Base-by-base conservation (phyloP, 495 filamentous ascomycete species). In the Pseudomonodictys pantanalensis region DNA sequence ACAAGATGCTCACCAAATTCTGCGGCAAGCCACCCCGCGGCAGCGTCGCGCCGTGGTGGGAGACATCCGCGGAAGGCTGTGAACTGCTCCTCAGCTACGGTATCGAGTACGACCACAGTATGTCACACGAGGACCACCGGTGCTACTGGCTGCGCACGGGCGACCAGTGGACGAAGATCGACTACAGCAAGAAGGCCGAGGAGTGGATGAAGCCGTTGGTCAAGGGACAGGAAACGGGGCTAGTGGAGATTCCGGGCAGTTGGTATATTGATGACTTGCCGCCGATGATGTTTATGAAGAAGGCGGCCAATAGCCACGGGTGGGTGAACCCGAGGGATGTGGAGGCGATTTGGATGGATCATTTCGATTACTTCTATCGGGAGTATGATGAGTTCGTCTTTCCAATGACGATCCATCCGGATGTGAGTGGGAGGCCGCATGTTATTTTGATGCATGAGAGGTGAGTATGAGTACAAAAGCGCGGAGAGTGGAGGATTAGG, bases 21-120 rank as follows among this genome's bases (percentile, higher is more conserved):
- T 86, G 82, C 52, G 71, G 71, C 10, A 90, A 90, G 71, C 84
- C 87, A 2, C 89, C 87, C 0, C 72, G 85, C 6, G 86, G 86
- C 2, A 83, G 79, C 42, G 86, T 89, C 12, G 77, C 77, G 12
- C 77, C 77, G 18, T 75, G 72, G 67, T 79, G 80, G 75, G 78
- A 80, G 51, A 76, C 73, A 9, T 77, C 76, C n/a, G 73, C 73
- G 56, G 76, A 80, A 45, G 79, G 75, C 17, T 78, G 77, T 49
- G 71, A 77, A 68, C 66, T 81, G 56, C 67, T 79, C 54, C 71
- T 75, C 48, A 69, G 61, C 52, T 73, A 71, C 33, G 75, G 70
- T 23, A 67, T 74, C 45, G 69, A 74, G 57, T 76, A 76, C 52
- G 74, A 76, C 52, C 74, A 76, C 54, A 69, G 66, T 50, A 64